Base-by-base conservation (phyloP, 345 rosid species). In the Bretschneidera sinensis region DNA sequence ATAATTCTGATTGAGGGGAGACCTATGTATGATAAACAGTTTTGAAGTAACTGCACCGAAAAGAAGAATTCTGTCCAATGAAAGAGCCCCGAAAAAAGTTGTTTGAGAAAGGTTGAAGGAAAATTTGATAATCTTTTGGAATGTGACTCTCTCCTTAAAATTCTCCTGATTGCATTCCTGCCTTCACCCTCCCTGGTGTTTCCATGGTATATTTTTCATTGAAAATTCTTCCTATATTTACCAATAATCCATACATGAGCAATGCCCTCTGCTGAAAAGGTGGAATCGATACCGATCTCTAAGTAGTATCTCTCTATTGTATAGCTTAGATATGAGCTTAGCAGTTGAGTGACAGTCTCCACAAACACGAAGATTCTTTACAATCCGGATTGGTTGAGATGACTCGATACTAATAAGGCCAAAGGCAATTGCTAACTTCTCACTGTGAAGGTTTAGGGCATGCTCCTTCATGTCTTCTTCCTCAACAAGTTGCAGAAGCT, bases 201-300 rank as follows among this genome's bases (percentile, higher is more conserved):
- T 28, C 33, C 33, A 28, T 28, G 33, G 3, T 28, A 28, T 28
- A 28, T 8, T 28, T 28, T 28, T 2, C 33, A 28, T 28, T 28
- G 33, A 3, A 28, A 28, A 28, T 39, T 39, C 45, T 14, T 11
- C n/a, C n/a, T n/a, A n/a, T 39, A 13, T 48, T 84, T 71, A 87
- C 90, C 88, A 84, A 58, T 78, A 87, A 71, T 82, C 94, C 56
- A 64, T 80, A 69, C 94, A 87, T 4, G 90, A 87, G 69, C 94
- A 84, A 20, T 79, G 59, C 9, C 94, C 90, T 24, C 64, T 62
- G 43, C 76, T 80, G 57, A 87, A 87, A 74, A 78, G 88, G 62
- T 87, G 94, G 71, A 84, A 87, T 25, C 89, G 55, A 62, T 79
- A 83, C 43, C 89, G 53, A 43, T 87, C 88, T 54, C 90, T 73